Base-by-base conservation (phyloP, 2,329 filamentous ascomycete species). In the Aspergillus puulaauensis region DNA sequence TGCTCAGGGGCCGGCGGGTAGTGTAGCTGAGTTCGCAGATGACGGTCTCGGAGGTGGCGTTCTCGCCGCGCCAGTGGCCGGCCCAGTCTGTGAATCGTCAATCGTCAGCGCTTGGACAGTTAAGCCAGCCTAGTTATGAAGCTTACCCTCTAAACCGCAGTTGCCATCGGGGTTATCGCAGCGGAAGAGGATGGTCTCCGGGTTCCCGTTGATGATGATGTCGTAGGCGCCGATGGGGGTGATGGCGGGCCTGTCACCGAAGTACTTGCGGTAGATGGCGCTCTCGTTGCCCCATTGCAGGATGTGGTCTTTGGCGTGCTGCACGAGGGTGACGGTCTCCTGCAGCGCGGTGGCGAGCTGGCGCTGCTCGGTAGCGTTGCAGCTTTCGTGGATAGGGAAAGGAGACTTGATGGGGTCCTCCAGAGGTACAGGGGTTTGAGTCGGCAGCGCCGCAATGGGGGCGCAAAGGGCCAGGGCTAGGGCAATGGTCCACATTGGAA, bases 91-190 rank as follows among this genome's bases (percentile, higher is more conserved):
- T 51, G 11, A n/a, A 40, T 33, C 45, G 11, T 47, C 23, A 48
- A 23, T n/a, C 19, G 41, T 35, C 7, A 6, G 24, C 43, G 7
- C 17, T n/a, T n/a, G 24, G n/a, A 40, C 23, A 27, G 77, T 24
- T 1, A 33, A 21, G 21, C 21, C 21, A 21, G 21, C 21, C 21
- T 21, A 21, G 21, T 1, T 21, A 21, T 21, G 21, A 21, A 21
- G 1, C 21, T 21, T 21, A 80, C 77, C 66, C 79, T 80, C 11
- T 68, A 80, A 6, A 62, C 56, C 73, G 65, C 87, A 90, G 74
- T 90, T 90, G 19, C 79, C 75, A 64, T 90, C 88, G 0, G 84
- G 81, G 62, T 90, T 84, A 59, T 90, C 88, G 64, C 88, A 90
- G 19, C 87, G 83, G 77, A 90, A 89, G 17, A 85, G 68, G 46